Evolutionary conservation across 2,329 filamentous ascomycete species (phyloP), one percentile per base, ranked within the genome.

Genomic region (Coleophoma cylindrospora): DNA sequence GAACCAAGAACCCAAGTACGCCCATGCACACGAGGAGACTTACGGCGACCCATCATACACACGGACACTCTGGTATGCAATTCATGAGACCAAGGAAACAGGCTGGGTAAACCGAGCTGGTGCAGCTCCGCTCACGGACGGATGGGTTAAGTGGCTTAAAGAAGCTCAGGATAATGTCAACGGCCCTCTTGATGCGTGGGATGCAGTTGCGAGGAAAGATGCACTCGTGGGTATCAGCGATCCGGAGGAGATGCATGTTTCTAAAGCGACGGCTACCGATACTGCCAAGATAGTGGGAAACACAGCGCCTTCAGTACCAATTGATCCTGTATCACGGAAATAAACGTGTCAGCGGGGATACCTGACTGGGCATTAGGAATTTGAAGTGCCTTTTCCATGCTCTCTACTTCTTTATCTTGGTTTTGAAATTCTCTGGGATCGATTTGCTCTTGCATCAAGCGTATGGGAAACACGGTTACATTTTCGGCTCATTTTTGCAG

Each of bases 61-160:
- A 0, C 65, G 75, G 14, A 80, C 76, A 1, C 64, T 83, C 50
- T 83, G 80, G 80, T 80, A 73, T 54, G 79, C 77, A 2, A 80
- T 84, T 43, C 70, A 74, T 12, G 76, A 78, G 57, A 81, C 79
- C 0, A 63, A 70, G 57, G 66, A 67, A 21, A 76, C 69, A 0
- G 73, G 72, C 3, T 84, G 81, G 81, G 74, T 79, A 2, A 66
- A 67, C 50, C 68, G 71, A 38, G 74, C 71, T 45, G 73, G 76
- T 12, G 74, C 76, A 0, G 76, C 78, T 0, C 80, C 81, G 0
- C 62, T 63, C 11, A 81, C 79, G 0, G 58, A 66, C 0, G 68
- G 75, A 51, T 84, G 80, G 80, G 68, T 70, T 43, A 54, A 64
- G 48, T 83, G 80, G 81, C 67, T 84, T 6, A 57, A 59, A 4